Evolutionary conservation across 257 asterid species (phyloP).

Genomic region (Handroanthus guayacan): DNA sequence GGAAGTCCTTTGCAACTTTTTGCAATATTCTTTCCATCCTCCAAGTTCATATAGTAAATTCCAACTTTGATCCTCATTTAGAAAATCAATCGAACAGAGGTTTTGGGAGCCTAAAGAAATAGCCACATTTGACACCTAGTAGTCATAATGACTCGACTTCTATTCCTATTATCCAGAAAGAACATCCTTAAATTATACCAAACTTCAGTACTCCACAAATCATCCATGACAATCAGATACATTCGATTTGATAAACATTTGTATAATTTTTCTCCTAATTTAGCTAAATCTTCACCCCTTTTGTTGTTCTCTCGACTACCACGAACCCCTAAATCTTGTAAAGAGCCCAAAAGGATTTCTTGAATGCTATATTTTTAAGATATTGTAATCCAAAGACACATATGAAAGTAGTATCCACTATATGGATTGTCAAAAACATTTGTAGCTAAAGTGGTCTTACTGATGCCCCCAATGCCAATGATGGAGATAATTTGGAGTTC

Average conservation of each 20-base stretch:
- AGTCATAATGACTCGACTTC: background rate
- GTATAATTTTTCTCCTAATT: background rate
- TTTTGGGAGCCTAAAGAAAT: conserved; percentile 17
- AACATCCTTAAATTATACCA: background rate
- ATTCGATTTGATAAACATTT: background rate
- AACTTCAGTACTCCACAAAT: background rate
- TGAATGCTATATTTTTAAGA: background rate
- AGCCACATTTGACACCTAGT: conserved; percentile 35
- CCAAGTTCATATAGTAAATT: conserved; percentile 16
- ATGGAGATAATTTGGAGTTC: background rate
- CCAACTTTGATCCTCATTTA: conserved; percentile 37
- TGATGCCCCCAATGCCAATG: background rate
- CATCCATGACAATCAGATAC: background rate
- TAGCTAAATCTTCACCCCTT: background rate
- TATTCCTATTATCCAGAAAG: background rate
- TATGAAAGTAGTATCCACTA: background rate
- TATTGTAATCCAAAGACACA: background rate
- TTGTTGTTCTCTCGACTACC: fast-evolving
- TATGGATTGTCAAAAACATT: background rate
- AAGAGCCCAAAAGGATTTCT: background rate
- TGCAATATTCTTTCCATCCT: background rate
- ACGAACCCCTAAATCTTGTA: background rate
- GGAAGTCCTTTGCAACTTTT: conserved; percentile 17
- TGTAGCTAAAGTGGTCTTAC: too few relatives aligned
- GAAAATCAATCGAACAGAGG: conserved; percentile 27